Evolutionary conservation across 495 filamentous ascomycete species (phyloP).

Genomic region (Neurospora tetrasperma): DNA sequence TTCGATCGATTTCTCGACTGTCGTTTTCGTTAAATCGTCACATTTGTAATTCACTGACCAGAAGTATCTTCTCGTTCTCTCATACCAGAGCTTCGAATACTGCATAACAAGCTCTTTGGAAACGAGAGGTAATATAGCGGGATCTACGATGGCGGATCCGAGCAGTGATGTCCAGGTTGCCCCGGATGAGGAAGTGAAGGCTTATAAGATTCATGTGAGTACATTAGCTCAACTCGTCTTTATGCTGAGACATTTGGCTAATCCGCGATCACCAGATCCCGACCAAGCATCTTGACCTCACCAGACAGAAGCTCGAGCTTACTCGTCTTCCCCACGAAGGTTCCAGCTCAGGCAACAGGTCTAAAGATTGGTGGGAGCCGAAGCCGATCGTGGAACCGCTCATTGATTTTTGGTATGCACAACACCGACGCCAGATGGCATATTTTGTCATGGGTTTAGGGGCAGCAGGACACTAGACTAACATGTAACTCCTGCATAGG

Average conservation of each 20-base stretch:
- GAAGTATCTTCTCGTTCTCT: neutral
- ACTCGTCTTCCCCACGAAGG: constrained; percentile 43
- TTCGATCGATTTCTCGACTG: neutral
- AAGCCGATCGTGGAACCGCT: constrained; percentile 39
- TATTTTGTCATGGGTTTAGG: neutral
- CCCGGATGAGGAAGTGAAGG: constrained; percentile 29
- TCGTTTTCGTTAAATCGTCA: neutral
- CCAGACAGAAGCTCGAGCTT: constrained; percentile 44
- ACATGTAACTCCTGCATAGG: constrained; percentile 25
- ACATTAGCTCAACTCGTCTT: neutral
- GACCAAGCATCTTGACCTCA: constrained; percentile 41
- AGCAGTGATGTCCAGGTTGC: neutral
- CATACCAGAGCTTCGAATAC: neutral
- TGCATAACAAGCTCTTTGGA: neutral
- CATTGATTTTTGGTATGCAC: constrained; percentile 43
- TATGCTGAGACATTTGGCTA: neutral
- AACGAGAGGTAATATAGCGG: neutral
- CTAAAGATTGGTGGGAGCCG: constrained; percentile 36
- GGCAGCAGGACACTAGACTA: neutral
- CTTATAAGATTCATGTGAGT: constrained; percentile 43
- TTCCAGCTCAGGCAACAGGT: constrained; percentile 20
- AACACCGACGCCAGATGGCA: neutral
- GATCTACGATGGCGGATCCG: neutral
- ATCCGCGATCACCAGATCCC: constrained; percentile 28
- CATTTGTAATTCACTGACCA: neutral